These are phyloP conservation scores for Jaapia argillacea DNA, from an alignment of 768 basidiomycete genomes.

Conservation along the genomic window DNA sequence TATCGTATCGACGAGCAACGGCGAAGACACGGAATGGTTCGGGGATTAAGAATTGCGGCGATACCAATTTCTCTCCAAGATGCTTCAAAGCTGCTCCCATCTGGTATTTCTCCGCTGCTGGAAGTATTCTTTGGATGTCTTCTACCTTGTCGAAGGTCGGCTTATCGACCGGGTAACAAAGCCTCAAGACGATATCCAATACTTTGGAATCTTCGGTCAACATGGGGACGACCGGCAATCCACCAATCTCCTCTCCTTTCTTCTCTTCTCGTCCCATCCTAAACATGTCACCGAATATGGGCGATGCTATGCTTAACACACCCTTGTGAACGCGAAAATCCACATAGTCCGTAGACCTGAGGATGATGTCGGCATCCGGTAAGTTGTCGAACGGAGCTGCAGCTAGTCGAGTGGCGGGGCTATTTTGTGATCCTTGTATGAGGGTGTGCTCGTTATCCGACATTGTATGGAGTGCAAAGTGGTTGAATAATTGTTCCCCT, in stretches of 20 bases:
- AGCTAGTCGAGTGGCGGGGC: background rate
- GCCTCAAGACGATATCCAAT: background rate
- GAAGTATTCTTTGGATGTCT: background rate
- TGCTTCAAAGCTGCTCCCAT: background rate
- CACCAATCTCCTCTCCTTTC: background rate
- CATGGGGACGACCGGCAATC: background rate
- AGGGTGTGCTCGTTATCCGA: too few species aligned
- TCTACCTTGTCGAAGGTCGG: slow-evolving; percentile 7
- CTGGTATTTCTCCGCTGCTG: background rate
- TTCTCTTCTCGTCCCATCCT: background rate
- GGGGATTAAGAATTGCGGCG: background rate
- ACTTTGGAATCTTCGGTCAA: background rate
- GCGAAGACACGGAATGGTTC: background rate
- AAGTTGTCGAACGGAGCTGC: background rate
- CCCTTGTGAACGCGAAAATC: slow-evolving; percentile 7
- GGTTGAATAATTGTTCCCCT: too few species aligned
- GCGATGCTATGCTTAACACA: slow-evolving; percentile 7
- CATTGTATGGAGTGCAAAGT: too few species aligned
- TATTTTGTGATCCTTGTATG: too few species aligned
- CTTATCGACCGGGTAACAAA: background rate
- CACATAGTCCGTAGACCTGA: slow-evolving; percentile 7
- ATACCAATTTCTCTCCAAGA: background rate
- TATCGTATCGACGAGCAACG: background rate
- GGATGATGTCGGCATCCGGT: slow-evolving; percentile 7
- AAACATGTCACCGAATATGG: slow-evolving; percentile 9